phyloP scores from a whole-genome alignment of 768 basidiomycete genomes.

The Rhodosporidiobolus odoratus region DNA sequence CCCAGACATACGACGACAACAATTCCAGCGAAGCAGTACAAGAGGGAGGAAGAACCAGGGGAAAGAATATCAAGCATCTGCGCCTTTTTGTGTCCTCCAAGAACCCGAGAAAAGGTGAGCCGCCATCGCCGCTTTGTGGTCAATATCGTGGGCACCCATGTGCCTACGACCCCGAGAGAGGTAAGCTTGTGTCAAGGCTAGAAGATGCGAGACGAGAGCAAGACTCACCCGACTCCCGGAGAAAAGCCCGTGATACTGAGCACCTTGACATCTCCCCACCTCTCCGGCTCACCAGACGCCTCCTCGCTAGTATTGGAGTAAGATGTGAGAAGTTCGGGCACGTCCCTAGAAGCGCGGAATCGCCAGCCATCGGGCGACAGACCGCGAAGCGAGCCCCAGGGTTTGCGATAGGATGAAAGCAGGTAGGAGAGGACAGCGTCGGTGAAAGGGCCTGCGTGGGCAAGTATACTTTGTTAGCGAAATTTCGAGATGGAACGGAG shows the following conservation, averaged over 20 bases:
- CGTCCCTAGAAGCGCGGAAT: not conserved
- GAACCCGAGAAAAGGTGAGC: conserved; percentile 34
- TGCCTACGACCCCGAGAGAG: conserved; percentile 5
- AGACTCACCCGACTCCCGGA: conserved; percentile 43
- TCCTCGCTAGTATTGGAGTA: not conserved
- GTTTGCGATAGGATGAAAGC: conserved; percentile 44
- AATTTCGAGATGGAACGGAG: not conserved
- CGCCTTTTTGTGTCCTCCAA: conserved; percentile 38
- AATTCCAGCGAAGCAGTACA: too few species aligned
- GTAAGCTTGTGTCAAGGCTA: too few species aligned
- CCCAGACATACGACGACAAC: too few species aligned
- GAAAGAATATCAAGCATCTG: not conserved
- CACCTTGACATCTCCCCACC: conserved; percentile 48
- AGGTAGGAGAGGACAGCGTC: conserved; percentile 49
- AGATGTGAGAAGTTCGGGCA: not conserved
- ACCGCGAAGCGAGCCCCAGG: conserved; percentile 47
- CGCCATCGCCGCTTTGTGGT: conserved; percentile 43
- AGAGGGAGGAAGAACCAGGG: too few species aligned
- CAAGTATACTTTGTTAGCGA: not conserved
- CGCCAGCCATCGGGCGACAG: conserved; percentile 36
- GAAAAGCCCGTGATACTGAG: conserved; percentile 47
- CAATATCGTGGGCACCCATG: conserved; percentile 39
- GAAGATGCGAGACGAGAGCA: not conserved
- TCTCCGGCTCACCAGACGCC: conserved; percentile 34
- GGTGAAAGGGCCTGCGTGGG: conserved; percentile 35